Conservation (phyloP, 2,329 filamentous ascomycete species). For the Coniochaeta ligniaria region DNA sequence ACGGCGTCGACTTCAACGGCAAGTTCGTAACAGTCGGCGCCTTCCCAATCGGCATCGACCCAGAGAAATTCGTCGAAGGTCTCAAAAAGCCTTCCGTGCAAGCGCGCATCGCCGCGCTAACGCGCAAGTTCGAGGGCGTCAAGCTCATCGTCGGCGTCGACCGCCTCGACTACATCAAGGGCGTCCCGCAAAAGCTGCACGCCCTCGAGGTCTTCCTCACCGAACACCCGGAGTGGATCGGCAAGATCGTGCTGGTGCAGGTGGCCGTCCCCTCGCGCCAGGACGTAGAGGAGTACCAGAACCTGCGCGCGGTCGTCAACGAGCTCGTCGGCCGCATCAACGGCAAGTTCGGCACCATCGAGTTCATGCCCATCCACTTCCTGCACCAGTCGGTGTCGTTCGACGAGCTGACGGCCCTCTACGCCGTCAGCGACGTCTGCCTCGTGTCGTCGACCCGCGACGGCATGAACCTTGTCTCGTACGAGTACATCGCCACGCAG, state of each 20-base stretch:
- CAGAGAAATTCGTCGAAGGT: constrained; percentile 89
- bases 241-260: constrained; percentile 92
- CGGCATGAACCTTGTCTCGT: constrained; percentile 97
- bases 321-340: constrained; percentile 96
- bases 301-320: constrained; percentile 89
- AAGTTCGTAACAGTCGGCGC: constrained; percentile 88
- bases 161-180: constrained; percentile 97
- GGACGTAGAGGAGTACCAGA: constrained; percentile 97
- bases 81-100: constrained; percentile 80
- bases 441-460: constrained; percentile 93
- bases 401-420: constrained; percentile 88
- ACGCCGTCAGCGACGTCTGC: constrained; percentile 86
- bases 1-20: constrained; percentile 84
- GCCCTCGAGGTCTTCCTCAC: constrained; percentile 94
- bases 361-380: constrained; percentile 99
- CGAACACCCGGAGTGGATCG: constrained; percentile 96
- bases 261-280: constrained; percentile 91
- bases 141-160: constrained; percentile 97
- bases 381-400: constrained; percentile 94
- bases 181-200: constrained; percentile 94
- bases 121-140: constrained; percentile 88
- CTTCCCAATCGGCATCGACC: constrained; percentile 96
- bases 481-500: constrained; percentile 96
- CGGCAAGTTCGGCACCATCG: constrained; percentile 90
- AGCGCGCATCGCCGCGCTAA: constrained; percentile 75